These are phyloP conservation scores for Geotrichum ghanense DNA, from an alignment of 805 yeast genomes.

Conservation along the genomic window DNA sequence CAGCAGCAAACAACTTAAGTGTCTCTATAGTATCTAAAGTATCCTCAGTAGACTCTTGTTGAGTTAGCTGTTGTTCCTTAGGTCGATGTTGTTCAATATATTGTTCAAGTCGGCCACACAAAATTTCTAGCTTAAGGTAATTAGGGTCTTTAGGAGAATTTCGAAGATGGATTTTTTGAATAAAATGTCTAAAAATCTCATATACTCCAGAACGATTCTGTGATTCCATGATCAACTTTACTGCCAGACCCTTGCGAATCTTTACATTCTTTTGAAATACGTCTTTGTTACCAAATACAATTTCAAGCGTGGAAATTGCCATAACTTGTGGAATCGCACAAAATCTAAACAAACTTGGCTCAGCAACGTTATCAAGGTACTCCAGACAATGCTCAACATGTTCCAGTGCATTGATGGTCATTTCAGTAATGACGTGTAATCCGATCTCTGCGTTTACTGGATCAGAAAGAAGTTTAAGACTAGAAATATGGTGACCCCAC, in stretches of 20 bases:
- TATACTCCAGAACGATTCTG: conserved; percentile 68
- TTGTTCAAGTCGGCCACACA: conserved; percentile 83
- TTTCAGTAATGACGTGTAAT: conserved; percentile 64
- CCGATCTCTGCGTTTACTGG: conserved; percentile 43
- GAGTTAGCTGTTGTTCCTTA: conserved; percentile 5
- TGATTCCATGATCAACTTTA: conserved; percentile 59
- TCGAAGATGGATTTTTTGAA: conserved; percentile 66
- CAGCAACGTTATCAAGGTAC: conserved; percentile 65
- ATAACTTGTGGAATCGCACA: conserved; percentile 98
- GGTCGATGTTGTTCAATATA: conserved; percentile 45
- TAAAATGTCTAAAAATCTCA: conserved; percentile 61
- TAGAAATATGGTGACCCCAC: conserved; percentile 71
- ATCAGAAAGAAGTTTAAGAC: conserved; percentile 45
- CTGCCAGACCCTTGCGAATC: conserved; percentile 83
- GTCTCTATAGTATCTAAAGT: conserved; percentile 11
- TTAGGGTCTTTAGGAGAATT: conserved; percentile 76
- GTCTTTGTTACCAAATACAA: conserved; percentile 68
- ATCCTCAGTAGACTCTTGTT: conserved; percentile 7
- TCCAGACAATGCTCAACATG: conserved; percentile 70
- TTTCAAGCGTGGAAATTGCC: conserved; percentile 92
- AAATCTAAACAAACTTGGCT: conserved; percentile 76
- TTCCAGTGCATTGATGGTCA: conserved; percentile 64
- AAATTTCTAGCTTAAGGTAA: conserved; percentile 70
- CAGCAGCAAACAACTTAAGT: conserved; percentile 12
- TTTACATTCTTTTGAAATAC: conserved; percentile 68